Percentiles rank a stretch among this genome's conserved stretches.
Evolutionary conservation across 345 rosid species (phyloP).

Genomic region (Rhodamnia rubescens): DNA sequence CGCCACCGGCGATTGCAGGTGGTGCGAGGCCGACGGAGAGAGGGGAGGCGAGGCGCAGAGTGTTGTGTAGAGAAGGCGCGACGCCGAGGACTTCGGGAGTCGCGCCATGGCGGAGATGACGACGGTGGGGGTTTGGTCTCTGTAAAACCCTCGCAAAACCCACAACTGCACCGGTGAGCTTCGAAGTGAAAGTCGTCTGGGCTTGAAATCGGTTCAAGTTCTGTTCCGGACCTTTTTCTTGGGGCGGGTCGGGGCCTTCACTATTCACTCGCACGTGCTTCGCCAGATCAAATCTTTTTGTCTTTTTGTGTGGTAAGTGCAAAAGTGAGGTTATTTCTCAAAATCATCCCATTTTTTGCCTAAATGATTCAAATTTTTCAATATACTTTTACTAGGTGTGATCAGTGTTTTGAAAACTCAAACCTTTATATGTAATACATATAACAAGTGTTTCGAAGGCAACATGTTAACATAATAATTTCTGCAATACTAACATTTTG

Average conservation of each 20-base stretch:
- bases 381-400: no score
- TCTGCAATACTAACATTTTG: no score
- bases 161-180: neutral
- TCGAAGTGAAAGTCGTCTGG: neutral
- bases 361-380: no score
- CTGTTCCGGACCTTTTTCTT: neutral
- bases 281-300: no score
- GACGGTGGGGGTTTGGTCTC: neutral
- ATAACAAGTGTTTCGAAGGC: no score
- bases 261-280: neutral
- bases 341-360: no score
- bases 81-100: constrained; percentile 22
- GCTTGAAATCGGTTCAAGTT: neutral
- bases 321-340: no score
- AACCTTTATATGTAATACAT: no score
- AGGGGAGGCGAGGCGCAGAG: constrained; percentile 15
- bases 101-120: constrained; percentile 30
- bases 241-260: neutral
- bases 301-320: no score
- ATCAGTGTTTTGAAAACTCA: no score
- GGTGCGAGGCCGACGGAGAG: constrained; percentile 6
- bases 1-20: constrained; percentile 28
- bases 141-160: neutral
- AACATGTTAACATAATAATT: no score
- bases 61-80: constrained; percentile 31